Conservation (phyloP, 345 rosid genomes). For the Populus davidiana region DNA sequence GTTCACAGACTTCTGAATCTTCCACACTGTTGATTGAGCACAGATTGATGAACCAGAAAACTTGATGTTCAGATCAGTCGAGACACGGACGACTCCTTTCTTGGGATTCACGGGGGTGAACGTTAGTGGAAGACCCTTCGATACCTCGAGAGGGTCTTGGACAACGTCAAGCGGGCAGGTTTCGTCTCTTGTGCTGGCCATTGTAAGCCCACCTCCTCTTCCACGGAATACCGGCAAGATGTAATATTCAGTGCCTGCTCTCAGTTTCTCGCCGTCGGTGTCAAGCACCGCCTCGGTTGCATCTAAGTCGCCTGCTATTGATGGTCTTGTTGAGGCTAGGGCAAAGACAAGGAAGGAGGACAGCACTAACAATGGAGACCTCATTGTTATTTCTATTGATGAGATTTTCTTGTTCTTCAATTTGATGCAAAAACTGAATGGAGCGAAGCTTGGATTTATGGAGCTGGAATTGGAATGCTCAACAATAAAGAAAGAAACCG, state of each 20-base stretch:
- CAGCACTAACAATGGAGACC: not conserved
- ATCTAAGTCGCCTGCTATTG: not conserved
- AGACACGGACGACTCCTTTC: not conserved
- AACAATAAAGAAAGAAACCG: too few relatives aligned
- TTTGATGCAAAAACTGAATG: not conserved
- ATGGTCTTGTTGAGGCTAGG: not conserved
- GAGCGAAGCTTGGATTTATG: not conserved
- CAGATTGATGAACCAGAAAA: not conserved
- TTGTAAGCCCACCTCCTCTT: not conserved
- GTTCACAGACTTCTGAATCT: not conserved
- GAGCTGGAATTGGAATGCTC: not conserved
- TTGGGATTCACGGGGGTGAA: not conserved
- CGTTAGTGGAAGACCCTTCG: not conserved
- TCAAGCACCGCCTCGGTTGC: not conserved
- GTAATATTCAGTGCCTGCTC: not conserved
- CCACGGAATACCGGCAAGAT: not conserved
- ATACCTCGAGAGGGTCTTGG: not conserved
- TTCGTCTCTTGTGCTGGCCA: not conserved
- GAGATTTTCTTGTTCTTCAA: not conserved
- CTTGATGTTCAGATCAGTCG: not conserved
- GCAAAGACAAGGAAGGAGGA: not conserved
- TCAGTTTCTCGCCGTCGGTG: not conserved
- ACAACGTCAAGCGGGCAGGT: not conserved
- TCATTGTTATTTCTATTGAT: not conserved
- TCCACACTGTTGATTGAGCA: not conserved